phyloP scores from a whole-genome alignment of 2,329 filamentous ascomycete genomes.

The Aureobasidium sp. region DNA sequence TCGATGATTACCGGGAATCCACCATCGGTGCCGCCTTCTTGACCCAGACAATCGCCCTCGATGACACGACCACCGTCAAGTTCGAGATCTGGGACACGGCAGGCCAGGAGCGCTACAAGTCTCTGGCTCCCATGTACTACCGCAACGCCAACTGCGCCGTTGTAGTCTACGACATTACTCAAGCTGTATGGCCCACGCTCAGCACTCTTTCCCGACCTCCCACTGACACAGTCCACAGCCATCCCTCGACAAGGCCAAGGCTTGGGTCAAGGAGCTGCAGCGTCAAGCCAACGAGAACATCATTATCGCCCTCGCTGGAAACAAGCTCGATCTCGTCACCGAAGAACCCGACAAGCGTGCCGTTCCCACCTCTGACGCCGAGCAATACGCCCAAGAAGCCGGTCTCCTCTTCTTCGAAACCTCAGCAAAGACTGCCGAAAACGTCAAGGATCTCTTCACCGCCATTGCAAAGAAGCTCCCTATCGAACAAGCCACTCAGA shows the following conservation, averaged over 20 bases:
- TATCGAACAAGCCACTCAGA: slow-evolving; percentile 88
- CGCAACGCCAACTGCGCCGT: slow-evolving; percentile 98
- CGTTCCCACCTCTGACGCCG: slow-evolving; percentile 79
- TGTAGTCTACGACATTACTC: slow-evolving; percentile 98
- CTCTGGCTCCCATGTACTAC: slow-evolving; percentile 98
- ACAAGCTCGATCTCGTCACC: slow-evolving; percentile 93
- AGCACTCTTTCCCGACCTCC: too few relatives aligned
- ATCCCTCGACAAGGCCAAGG: slow-evolving; percentile 97
- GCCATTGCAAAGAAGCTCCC: slow-evolving; percentile 97
- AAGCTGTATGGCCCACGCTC: slow-evolving; percentile 63
- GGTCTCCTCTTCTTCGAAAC: slow-evolving; percentile 97
- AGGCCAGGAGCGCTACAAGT: slow-evolving; percentile 98
- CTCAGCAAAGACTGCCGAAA: slow-evolving; percentile 93
- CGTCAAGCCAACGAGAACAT: slow-evolving; percentile 99
- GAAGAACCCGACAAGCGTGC: slow-evolving; percentile 95
- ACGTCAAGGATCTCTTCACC: slow-evolving; percentile 91
- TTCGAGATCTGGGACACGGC: slow-evolving; percentile 99
- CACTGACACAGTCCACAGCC: slow-evolving; percentile 49
- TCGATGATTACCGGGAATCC: slow-evolving; percentile 95
- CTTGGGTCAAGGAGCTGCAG: slow-evolving; percentile 98
- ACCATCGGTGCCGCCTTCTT: slow-evolving; percentile 98
- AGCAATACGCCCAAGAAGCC: slow-evolving; percentile 90
- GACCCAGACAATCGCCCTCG: slow-evolving; percentile 96
- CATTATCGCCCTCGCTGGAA: slow-evolving; percentile 94
- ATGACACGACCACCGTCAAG: slow-evolving; percentile 97